phyloP scores from a whole-genome alignment of 305 asterid species.

The Striga hermonthica region DNA sequence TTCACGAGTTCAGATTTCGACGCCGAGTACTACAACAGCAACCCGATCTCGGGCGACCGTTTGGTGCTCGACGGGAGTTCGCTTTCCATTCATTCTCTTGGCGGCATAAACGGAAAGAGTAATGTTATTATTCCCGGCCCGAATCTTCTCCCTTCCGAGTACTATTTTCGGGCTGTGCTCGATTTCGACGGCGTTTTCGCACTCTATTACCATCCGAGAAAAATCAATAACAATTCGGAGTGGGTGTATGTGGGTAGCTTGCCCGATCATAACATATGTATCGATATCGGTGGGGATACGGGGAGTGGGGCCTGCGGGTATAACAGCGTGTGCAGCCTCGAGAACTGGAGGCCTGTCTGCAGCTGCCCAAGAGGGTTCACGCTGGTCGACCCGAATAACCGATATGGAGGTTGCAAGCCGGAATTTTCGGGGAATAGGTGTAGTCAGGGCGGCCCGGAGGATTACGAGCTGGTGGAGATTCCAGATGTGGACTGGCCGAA shows the following conservation, averaged over 20 bases:
- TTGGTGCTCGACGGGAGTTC: too few species aligned
- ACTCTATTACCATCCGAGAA: slow-evolving; percentile 40
- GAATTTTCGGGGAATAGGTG: slow-evolving; percentile 32
- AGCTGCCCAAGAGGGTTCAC: slow-evolving; percentile 44
- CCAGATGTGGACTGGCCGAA: not conserved
- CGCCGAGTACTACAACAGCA: slow-evolving; percentile 35
- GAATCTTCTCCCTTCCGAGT: slow-evolving; percentile 21
- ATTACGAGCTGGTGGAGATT: slow-evolving; percentile 24
- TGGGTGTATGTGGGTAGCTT: slow-evolving; percentile 37
- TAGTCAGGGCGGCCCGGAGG: slow-evolving; percentile 23
- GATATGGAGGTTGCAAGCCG: slow-evolving; percentile 41
- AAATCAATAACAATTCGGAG: slow-evolving; percentile 7
- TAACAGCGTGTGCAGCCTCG: slow-evolving; percentile 47
- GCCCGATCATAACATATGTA: slow-evolving; percentile 46
- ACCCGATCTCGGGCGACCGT: not conserved
- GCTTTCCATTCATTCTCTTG: too few species aligned
- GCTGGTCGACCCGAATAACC: slow-evolving; percentile 38
- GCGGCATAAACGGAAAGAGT: not conserved
- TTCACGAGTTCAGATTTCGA: slow-evolving; percentile 30
- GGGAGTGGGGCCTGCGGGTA: slow-evolving; percentile 67
- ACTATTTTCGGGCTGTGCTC: slow-evolving; percentile 44
- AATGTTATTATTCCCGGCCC: not conserved
- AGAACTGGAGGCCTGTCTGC: slow-evolving; percentile 39
- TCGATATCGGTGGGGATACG: not conserved
- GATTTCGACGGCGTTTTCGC: slow-evolving; percentile 51